phyloP scores from a whole-genome alignment of 495 filamentous ascomycete species.

The Geopyxis carbonaria region DNA sequence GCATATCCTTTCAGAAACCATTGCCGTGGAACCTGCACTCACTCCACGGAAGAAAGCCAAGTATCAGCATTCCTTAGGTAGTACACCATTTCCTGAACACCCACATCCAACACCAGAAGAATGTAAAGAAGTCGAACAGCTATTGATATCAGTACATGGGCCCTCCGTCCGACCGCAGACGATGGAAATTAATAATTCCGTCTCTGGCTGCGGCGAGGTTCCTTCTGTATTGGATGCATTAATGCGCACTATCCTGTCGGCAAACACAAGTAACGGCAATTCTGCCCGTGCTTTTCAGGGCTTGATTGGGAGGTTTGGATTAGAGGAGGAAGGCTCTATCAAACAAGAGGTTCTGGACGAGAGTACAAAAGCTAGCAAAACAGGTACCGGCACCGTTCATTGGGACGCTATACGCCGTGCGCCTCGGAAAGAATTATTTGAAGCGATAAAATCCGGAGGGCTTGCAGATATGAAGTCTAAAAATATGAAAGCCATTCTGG shows the following conservation, averaged over 20 bases:
- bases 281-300: slow-evolving; percentile 44
- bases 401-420: slow-evolving; percentile 68
- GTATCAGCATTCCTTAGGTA: background rate
- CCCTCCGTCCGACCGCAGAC: slow-evolving; percentile 44
- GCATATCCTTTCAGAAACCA: too few relatives aligned
- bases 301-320: slow-evolving; percentile 52
- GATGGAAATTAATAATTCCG: slow-evolving; percentile 49
- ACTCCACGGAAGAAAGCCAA: too few relatives aligned
- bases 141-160: slow-evolving; percentile 53
- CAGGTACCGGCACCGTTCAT: slow-evolving; percentile 47
- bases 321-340: slow-evolving; percentile 28
- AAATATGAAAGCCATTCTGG: slow-evolving; percentile 64
- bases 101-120: slow-evolving; percentile 49
- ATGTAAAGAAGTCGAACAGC: slow-evolving; percentile 53
- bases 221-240: slow-evolving; percentile 82
- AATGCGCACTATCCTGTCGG: slow-evolving; percentile 33
- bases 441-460: slow-evolving; percentile 59
- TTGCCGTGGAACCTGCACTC: too few relatives aligned
- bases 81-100: slow-evolving; percentile 51
- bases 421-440: slow-evolving; percentile 42
- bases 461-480: slow-evolving; percentile 53
- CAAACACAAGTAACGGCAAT: slow-evolving; percentile 18
- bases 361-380: slow-evolving; percentile 23
- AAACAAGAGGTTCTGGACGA: slow-evolving; percentile 1
- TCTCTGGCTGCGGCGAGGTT: slow-evolving; percentile 85